Base-by-base conservation (phyloP, 1,284 basidiomycete genomes). In the Flammula alnicola region DNA sequence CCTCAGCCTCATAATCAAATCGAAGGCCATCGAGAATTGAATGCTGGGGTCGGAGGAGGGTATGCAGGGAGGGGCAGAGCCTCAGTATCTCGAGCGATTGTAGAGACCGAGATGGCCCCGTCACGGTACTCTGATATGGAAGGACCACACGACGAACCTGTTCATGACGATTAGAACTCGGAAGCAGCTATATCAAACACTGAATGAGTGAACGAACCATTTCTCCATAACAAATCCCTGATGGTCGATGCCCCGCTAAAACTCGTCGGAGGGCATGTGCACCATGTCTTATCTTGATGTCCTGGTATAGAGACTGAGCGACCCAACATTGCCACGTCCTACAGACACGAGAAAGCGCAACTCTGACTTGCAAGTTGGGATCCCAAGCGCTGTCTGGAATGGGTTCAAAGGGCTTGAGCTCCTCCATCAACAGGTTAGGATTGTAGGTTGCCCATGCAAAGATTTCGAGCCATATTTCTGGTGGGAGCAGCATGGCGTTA, bases 101-200 rank as follows among this genome's bases (percentile, higher is more conserved):
- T 40, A 50, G 60, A 49, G 52, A 59, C 47, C 54, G 62, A 22
- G 60, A 62, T 1, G 65, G 71, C 37, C 65, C 61, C 7, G 78
- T 79, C 22, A 68, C 67, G 2, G 83, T 83, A 57, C 69, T 74
- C 8, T 69, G 57, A 60, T 83, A 88, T 3, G 83, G 82, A 14
- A 87, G 70, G 40, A 78, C 77, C 30, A 77, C 74, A 50, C 85
- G 79, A 44, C 73, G 77, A 49, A 86, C 74, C 79, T 68, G 47
- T 47, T 37, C n/a, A 37, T 44, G 55, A 48, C 41, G 22, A 47
- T 40, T 26, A 55, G 36, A 40, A 44, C 35, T 51, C 38, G 41
- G n/a, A n/a, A 38, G 42, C 27, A 17, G 44, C 38, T 26, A 36
- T n/a, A 50, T 23, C 14, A 26, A 11, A 31, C 25, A 32, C 11